Conservation (phyloP, 2,329 filamentous ascomycete species). For the Chrysosporium queenslandicum region DNA sequence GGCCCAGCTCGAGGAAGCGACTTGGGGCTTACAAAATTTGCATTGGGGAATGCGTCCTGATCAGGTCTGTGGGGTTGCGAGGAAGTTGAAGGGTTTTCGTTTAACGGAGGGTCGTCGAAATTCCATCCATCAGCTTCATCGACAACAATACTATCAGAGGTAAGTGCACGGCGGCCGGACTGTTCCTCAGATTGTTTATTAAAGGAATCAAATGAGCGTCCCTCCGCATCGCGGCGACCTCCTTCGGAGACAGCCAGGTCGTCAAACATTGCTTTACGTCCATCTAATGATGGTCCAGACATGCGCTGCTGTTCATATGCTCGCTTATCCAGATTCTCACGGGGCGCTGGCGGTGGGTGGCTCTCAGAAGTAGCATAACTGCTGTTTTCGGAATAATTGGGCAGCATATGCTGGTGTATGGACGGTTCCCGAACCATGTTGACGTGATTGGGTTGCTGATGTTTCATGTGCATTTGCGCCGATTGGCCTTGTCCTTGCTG, state of each 20-base stretch:
- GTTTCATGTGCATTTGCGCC: conserved; percentile 34
- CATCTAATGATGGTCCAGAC: conserved; percentile 45
- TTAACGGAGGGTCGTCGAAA: conserved; percentile 67
- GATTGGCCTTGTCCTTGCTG: conserved; percentile 27
- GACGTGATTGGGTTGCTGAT: conserved; percentile 39
- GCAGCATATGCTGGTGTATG: conserved; percentile 49
- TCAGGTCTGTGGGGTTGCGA: conserved; percentile 60
- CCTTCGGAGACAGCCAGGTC: not conserved
- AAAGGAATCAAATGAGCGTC: conserved; percentile 38
- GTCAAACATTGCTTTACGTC: conserved; percentile 7
- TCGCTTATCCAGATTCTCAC: conserved; percentile 36
- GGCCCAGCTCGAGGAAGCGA: conserved; percentile 60
- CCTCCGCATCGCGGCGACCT: not conserved
- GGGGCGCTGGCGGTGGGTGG: conserved; percentile 28
- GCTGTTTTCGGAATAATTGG: conserved; percentile 37
- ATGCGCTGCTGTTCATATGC: conserved; percentile 35
- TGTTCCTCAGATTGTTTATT: conserved; percentile 35
- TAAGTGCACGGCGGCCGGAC: not conserved
- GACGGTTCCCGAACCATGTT: conserved; percentile 45
- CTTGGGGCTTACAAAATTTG: conserved; percentile 66
- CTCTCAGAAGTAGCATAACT: conserved; percentile 23
- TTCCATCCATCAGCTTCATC: conserved; percentile 74
- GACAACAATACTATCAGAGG: conserved; percentile 16
- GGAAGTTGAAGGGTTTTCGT: conserved; percentile 31
- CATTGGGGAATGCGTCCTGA: conserved; percentile 75